Conservation (phyloP, 768 basidiomycete species). For the Podaxis sp. region DNA sequence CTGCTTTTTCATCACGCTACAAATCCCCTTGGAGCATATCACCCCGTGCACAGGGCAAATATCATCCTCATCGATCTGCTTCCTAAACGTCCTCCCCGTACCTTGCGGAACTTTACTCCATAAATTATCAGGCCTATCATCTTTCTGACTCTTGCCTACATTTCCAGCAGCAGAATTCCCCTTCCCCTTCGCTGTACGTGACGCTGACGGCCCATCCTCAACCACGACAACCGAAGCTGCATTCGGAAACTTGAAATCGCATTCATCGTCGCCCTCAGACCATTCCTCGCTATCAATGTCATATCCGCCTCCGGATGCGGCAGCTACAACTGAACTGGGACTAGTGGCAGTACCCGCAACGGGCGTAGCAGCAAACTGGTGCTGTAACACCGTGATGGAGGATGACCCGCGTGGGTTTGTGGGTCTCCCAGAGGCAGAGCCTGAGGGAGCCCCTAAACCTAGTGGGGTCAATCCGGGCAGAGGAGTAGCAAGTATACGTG, state of each 20-base stretch:
- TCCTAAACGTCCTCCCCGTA: background rate
- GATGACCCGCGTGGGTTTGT: slow-evolving; percentile 6
- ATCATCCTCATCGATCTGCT: background rate
- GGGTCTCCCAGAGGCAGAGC: background rate
- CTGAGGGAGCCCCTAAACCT: background rate
- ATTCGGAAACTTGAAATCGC: background rate
- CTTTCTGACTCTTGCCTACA: background rate
- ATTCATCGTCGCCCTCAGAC: background rate
- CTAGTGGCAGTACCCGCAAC: background rate
- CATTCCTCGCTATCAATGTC: background rate
- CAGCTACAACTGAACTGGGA: background rate
- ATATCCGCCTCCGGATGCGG: background rate
- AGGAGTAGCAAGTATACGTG: background rate
- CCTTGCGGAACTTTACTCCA: background rate
- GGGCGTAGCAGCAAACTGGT: background rate
- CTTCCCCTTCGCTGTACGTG: background rate
- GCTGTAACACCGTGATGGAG: background rate
- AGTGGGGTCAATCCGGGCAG: background rate
- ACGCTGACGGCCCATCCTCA: background rate
- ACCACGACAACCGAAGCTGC: background rate
- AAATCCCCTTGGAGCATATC: slow-evolving; percentile 3
- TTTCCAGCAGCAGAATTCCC: background rate
- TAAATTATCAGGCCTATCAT: background rate
- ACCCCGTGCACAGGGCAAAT: slow-evolving; percentile 3
- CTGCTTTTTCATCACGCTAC: slow-evolving; percentile 9